Evolutionary conservation across 345 rosid species (phyloP), one percentile per base, ranked within the genome.

Genomic region (Pelargonium nanum): DNA sequence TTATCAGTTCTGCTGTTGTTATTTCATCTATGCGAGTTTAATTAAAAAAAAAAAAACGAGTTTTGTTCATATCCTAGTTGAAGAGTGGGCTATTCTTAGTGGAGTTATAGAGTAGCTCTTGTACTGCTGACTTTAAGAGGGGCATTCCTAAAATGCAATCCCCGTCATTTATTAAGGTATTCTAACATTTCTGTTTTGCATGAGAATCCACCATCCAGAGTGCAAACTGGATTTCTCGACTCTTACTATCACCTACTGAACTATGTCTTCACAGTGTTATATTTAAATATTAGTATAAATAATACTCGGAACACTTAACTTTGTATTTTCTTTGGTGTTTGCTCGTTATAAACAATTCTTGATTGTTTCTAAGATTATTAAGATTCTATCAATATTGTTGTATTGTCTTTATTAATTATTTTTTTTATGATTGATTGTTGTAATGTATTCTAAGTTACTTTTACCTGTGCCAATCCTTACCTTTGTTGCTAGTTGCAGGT

Each of bases 401-500:
- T 40, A 34, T 5, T n/a, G n/a, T n/a, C n/a, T n/a, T n/a, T n/a
- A n/a, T n/a, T n/a, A 34, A 1, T 10, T 34, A 10, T 34, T 34
- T 40, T 8, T 40, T 40, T 40, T 0, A n/a, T n/a, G n/a, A n/a
- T n/a, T n/a, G 32, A 2, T 3, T 28, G 32, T 28, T 28, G 32
- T 28, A 28, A 28, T 28, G 32, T 13, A 5, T 17, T 52, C 21
- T 51, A 19, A 10, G 54, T 51, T 2, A 51, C 0, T 51, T 17
- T 19, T 51, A 20, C 19, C 10, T 51, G 54, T 7, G 1, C 54
- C 16, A 51, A 51, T 10, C 20, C n/a, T n/a, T n/a, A n/a, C n/a
- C n/a, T n/a, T n/a, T 19, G 22, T 52, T 48, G n/a, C 53, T 52
- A 17, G 22, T 52, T 52, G 55, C 55, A 52, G 55, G n/a, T 52